Conservation (phyloP, 768 basidiomycete species). For the Suillus variegatus region DNA sequence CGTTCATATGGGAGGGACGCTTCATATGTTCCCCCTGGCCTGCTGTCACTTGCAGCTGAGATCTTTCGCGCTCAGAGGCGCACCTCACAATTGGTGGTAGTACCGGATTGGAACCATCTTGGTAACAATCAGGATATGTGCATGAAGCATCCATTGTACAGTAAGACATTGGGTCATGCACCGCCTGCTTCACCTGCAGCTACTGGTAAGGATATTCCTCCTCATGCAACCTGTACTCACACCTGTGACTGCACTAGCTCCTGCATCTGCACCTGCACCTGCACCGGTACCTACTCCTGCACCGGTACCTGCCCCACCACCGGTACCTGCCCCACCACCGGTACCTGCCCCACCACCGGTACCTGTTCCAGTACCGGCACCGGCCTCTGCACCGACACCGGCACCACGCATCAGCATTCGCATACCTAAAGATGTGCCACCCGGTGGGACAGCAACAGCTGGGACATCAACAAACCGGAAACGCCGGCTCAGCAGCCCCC, state of each 20-base stretch:
- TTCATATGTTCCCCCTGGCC: neutral
- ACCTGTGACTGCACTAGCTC: neutral
- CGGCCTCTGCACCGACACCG: too few relatives aligned
- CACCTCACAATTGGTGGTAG: neutral
- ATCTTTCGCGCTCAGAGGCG: neutral
- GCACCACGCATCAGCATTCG: neutral
- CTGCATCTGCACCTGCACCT: neutral
- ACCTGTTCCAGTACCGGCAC: too few relatives aligned
- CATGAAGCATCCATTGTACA: neutral
- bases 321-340: too few relatives aligned
- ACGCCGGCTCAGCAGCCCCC: too few relatives aligned
- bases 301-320: neutral
- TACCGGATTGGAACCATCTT: neutral
- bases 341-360: too few relatives aligned
- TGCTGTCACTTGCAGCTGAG: slow-evolving; percentile 1
- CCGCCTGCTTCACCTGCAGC: neutral
- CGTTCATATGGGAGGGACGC: neutral
- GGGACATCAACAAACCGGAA: neutral
- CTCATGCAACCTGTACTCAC: neutral
- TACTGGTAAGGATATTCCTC: neutral
- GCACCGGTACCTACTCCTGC: too few relatives aligned
- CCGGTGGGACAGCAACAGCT: neutral
- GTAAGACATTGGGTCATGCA: neutral
- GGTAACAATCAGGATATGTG: neutral
- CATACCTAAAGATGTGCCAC: neutral